phyloP scores from a whole-genome alignment of 1,139 yeast species.

The Debaryomycetaceae sp. region DNA sequence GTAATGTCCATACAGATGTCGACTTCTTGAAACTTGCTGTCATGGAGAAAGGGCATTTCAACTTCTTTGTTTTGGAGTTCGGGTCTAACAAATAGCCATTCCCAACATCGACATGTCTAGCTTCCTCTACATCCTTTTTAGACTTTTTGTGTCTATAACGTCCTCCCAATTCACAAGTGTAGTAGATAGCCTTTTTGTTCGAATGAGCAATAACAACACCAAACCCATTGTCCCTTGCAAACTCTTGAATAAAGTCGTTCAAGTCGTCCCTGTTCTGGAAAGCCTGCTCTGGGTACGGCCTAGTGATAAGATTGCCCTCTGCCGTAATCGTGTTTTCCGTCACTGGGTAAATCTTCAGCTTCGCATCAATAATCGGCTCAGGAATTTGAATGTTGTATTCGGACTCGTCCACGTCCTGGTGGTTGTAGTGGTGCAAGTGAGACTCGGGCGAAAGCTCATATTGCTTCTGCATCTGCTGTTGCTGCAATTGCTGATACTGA shows the following conservation, averaged over 20 bases:
- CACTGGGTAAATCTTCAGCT: constrained; percentile 46
- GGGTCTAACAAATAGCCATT: constrained; percentile 41
- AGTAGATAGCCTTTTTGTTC: constrained; percentile 56
- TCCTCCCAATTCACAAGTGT: constrained; percentile 61
- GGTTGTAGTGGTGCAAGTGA: constrained; percentile 15
- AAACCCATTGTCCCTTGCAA: constrained; percentile 56
- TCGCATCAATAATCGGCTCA: constrained; percentile 44
- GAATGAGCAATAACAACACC: constrained; percentile 61
- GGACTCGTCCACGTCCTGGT: constrained; percentile 32
- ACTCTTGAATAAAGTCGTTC: constrained; percentile 53
- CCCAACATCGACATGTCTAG: constrained; percentile 25
- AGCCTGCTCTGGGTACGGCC: constrained; percentile 54
- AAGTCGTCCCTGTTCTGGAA: constrained; percentile 49
- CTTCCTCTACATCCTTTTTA: constrained; percentile 26
- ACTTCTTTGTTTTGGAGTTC: constrained; percentile 48
- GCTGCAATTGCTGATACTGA: constrained; percentile 9
- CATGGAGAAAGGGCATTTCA: constrained; percentile 57
- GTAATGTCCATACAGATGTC: constrained; percentile 49
- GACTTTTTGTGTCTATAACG: constrained; percentile 52
- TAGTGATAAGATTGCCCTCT: constrained; percentile 51
- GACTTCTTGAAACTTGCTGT: constrained; percentile 52
- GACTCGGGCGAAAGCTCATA: constrained; percentile 12
- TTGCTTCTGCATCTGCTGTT: constrained; percentile 10
- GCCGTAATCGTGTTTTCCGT: constrained; percentile 46
- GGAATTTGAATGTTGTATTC: constrained; percentile 50